Evolutionary conservation across 352 stramenopile species (phyloP).

Genomic region (Phytophthora sansomeana): DNA sequence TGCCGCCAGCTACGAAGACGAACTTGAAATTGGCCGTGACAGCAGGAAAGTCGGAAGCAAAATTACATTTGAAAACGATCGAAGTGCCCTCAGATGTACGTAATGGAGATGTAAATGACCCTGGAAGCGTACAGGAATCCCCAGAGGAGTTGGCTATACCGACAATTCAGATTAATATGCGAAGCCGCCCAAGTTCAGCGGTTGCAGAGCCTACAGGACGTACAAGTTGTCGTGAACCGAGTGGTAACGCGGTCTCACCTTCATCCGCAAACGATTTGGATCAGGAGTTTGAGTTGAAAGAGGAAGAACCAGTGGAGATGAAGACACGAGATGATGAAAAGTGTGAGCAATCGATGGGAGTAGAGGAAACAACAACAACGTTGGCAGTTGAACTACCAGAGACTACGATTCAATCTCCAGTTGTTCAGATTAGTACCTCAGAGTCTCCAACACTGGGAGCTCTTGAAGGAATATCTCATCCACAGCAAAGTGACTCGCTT

Average conservation of each 20-base stretch:
- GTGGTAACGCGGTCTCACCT: background rate
- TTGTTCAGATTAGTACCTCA: slow-evolving; percentile 24
- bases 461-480: background rate
- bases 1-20: background rate
- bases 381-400: background rate
- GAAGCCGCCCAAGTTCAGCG: slow-evolving; percentile 8
- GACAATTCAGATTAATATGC: slow-evolving; percentile 3
- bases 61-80: background rate
- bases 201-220: background rate
- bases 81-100: background rate
- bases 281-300: background rate
- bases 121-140: background rate
- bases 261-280: background rate
- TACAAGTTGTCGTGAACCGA: background rate
- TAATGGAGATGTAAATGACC: background rate
- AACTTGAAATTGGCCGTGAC: background rate
- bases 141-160: background rate
- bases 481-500: background rate
- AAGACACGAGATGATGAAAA: background rate
- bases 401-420: slow-evolving; percentile 6
- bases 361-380: background rate
- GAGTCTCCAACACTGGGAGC: background rate
- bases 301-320: background rate
- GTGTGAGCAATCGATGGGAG: background rate
- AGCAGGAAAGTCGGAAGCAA: background rate